phyloP scores from a whole-genome alignment of 208 protist genomes.

The Endotrypanum monterogeii region DNA sequence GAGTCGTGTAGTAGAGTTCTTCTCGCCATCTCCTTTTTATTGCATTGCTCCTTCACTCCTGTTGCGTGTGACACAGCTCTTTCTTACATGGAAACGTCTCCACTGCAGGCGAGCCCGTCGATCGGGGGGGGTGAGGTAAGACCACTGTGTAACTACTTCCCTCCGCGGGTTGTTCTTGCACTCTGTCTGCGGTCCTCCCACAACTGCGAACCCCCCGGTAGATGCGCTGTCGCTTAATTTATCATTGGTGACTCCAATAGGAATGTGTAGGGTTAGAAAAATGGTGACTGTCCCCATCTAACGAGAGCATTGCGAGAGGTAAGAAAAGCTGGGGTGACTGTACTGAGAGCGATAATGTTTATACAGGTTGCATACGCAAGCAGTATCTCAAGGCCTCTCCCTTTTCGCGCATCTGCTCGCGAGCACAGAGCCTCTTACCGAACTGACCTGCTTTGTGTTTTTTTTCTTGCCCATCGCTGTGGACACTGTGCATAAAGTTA shows the following conservation, averaged over 20 bases:
- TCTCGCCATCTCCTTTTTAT: not conserved
- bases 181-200: not conserved
- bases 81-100: not conserved
- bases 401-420: not conserved
- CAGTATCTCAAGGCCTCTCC: not conserved
- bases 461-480: not conserved
- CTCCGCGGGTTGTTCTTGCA: not conserved
- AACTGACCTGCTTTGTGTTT: not conserved
- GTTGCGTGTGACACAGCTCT: not conserved
- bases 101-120: not conserved
- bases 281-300: not conserved
- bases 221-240: not conserved
- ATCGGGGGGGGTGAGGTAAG: not conserved
- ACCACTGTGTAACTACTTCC: not conserved
- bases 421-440: not conserved
- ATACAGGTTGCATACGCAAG: not conserved
- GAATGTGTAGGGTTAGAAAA: not conserved
- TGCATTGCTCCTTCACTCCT: too few species aligned
- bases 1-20: not conserved
- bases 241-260: not conserved
- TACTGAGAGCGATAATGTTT: not conserved
- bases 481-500: conserved; percentile 7
- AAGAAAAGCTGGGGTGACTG: not conserved
- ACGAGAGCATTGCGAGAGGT: not conserved
- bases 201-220: not conserved